Conservation (phyloP, 1,284 basidiomycete genomes). For the Rhodotorula sp. region DNA sequence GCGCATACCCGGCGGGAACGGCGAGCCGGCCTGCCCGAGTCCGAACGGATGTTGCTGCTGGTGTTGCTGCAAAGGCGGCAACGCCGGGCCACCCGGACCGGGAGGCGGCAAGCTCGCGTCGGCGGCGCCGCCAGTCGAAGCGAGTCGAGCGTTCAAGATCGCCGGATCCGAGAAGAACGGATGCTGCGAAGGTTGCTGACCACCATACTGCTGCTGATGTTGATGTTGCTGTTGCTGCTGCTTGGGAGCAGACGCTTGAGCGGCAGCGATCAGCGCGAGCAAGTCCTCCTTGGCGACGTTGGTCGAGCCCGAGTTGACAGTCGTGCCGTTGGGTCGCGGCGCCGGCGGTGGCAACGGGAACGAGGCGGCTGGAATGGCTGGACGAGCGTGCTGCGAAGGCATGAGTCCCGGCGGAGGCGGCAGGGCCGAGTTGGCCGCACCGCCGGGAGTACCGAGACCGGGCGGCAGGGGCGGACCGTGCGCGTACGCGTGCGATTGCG, state of each 20-base stretch:
- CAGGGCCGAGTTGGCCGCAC: slow-evolving; percentile 28
- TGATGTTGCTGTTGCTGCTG: slow-evolving; percentile 21
- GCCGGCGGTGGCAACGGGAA: slow-evolving; percentile 40
- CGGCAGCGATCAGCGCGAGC: slow-evolving; percentile 37
- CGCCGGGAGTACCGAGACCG: not conserved
- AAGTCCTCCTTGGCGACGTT: slow-evolving; percentile 37
- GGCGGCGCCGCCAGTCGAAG: not conserved
- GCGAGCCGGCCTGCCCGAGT: slow-evolving; percentile 1
- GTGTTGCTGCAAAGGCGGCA: slow-evolving; percentile 12
- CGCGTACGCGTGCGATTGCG: slow-evolving; percentile 12
- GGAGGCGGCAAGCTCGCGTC: slow-evolving; percentile 9
- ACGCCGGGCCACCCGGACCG: not conserved
- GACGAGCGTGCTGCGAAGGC: slow-evolving; percentile 9
- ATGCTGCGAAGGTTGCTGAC: slow-evolving; percentile 10
- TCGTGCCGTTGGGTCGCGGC: slow-evolving; percentile 20
- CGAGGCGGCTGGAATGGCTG: slow-evolving; percentile 32
- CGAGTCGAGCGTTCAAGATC: slow-evolving; percentile 36
- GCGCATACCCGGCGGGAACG: slow-evolving; percentile 19
- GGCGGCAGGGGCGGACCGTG: slow-evolving; percentile 17
- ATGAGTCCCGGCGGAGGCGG: slow-evolving; percentile 34
- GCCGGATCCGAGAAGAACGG: slow-evolving; percentile 40
- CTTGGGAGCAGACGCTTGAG: slow-evolving; percentile 29
- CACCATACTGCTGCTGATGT: slow-evolving; percentile 1
- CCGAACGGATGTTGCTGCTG: slow-evolving; percentile 9
- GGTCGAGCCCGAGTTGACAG: slow-evolving; percentile 4